phyloP scores from a whole-genome alignment of 2,329 filamentous ascomycete species.

The Epichloe uncinata region DNA sequence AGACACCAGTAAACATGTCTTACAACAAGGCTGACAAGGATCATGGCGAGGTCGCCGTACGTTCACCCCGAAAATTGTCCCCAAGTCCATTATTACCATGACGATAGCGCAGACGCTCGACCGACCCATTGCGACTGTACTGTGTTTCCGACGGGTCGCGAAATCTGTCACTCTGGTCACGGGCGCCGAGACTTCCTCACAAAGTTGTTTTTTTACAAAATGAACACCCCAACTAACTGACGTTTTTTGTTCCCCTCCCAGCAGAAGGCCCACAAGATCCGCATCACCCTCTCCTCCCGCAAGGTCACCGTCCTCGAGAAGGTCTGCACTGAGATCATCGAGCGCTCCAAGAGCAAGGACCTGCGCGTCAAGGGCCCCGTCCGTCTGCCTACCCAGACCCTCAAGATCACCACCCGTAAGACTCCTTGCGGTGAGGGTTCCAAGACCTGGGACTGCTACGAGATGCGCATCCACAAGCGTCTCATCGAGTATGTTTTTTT shows the following conservation, averaged over 20 bases:
- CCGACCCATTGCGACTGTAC: background rate
- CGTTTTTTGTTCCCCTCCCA: background rate
- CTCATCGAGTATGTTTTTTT: constrained; percentile 64
- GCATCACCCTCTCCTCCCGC: constrained; percentile 91
- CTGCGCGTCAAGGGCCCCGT: constrained; percentile 97
- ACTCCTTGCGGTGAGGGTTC: constrained; percentile 98
- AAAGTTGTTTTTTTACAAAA: no score
- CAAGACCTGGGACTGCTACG: constrained; percentile 98
- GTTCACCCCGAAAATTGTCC: constrained; percentile 18
- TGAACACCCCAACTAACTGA: constrained; percentile 7
- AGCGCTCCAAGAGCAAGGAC: constrained; percentile 97
- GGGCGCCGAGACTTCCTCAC: no score
- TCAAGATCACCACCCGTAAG: constrained; percentile 97
- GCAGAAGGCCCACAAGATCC: constrained; percentile 91
- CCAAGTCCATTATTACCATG: background rate
- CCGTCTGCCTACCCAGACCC: constrained; percentile 91
- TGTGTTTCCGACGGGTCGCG: background rate
- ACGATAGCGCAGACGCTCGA: background rate
- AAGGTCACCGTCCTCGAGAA: constrained; percentile 96
- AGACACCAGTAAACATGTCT: constrained; percentile 53
- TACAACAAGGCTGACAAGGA: constrained; percentile 95
- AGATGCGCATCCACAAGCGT: constrained; percentile 99
- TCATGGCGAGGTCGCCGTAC: constrained; percentile 73
- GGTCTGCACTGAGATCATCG: constrained; percentile 95
- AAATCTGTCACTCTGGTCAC: background rate